Percentiles rank a stretch among this genome's conserved stretches.
Evolutionary conservation across 352 stramenopile species (phyloP).

Genomic region (Pythium grandisporangium): DNA sequence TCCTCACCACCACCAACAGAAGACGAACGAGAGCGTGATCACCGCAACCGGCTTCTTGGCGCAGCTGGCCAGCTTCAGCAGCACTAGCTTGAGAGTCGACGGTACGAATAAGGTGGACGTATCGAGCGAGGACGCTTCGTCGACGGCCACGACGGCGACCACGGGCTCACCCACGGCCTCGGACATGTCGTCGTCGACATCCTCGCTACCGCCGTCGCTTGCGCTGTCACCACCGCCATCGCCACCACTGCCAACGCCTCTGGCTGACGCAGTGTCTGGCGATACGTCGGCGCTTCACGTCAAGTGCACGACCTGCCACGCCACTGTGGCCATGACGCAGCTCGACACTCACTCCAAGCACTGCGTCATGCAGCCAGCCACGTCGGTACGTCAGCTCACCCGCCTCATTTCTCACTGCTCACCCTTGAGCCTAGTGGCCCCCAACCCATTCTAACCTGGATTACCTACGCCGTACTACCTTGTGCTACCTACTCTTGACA

Average conservation of each 20-base stretch:
- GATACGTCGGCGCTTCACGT: constrained; percentile 12
- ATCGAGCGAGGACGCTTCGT: too few relatives aligned
- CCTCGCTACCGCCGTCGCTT: too few relatives aligned
- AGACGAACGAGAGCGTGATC: constrained; percentile 11
- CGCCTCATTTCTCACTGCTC: too few relatives aligned
- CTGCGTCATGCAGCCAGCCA: constrained; percentile 36
- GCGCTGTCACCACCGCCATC: neutral
- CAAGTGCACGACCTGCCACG: constrained; percentile 69
- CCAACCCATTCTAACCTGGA: too few relatives aligned
- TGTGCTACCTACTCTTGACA: neutral
- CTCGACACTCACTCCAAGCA: constrained; percentile 53
- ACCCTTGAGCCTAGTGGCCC: too few relatives aligned
- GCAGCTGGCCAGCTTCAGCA: constrained; percentile 3
- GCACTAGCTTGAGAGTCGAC: too few relatives aligned
- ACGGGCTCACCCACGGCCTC: neutral
- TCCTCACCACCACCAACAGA: constrained; percentile 12
- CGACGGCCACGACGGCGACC: neutral
- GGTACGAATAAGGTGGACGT: too few relatives aligned
- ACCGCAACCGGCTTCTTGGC: constrained; percentile 41
- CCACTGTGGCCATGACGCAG: constrained; percentile 27
- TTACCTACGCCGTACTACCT: neutral
- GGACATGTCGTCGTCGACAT: neutral
- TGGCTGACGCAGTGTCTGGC: neutral
- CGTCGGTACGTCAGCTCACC: too few relatives aligned
- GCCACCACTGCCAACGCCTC: neutral